A percentile compares a stretch with the other conserved stretches of the same genome.
Evolutionary conservation across 495 filamentous ascomycete species (phyloP).

Genomic region (Penicillium riverlandense): DNA sequence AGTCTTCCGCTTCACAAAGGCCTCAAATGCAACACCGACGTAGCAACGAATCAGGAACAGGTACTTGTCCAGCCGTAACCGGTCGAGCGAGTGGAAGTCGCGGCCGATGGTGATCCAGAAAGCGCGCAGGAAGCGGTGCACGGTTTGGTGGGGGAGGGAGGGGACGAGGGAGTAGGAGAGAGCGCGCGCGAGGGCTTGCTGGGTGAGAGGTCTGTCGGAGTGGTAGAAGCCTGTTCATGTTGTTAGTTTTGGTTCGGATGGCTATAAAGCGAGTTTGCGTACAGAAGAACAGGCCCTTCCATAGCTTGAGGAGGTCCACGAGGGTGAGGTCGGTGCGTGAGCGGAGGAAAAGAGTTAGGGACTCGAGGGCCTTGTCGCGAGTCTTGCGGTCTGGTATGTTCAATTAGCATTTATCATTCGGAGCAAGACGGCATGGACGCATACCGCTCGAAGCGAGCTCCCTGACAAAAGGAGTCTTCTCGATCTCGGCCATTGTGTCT

Average conservation of each 20-base stretch:
- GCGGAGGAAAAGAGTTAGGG: conserved; percentile 70
- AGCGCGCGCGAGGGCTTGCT: conserved; percentile 74
- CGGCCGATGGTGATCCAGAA: conserved; percentile 88
- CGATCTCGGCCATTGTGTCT: conserved; percentile 41
- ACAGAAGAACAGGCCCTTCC: conserved; percentile 97
- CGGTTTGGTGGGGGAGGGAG: conserved; percentile 49
- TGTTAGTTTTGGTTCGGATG: background rate
- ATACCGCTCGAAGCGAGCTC: conserved; percentile 71
- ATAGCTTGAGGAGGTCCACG: conserved; percentile 82
- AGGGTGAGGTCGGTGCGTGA: conserved; percentile 58
- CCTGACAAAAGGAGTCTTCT: conserved; percentile 64
- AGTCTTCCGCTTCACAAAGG: conserved; percentile 29
- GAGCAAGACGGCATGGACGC: conserved; percentile 1
- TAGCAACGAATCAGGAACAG: conserved; percentile 75
- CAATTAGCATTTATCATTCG: conserved; percentile 2
- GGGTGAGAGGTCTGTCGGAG: conserved; percentile 78
- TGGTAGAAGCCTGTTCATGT: conserved; percentile 66
- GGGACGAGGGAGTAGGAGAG: conserved; percentile 72
- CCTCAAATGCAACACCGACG: conserved; percentile 56
- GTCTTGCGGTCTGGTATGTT: conserved; percentile 59
- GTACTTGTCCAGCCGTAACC: conserved; percentile 88
- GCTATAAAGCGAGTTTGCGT: conserved; percentile 4
- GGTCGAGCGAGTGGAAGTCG: conserved; percentile 79
- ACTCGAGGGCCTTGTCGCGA: conserved; percentile 72
- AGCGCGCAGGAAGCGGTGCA: conserved; percentile 53